Percentiles rank a stretch among this genome's conserved stretches.
Evolutionary conservation across 2,329 filamentous ascomycete species (phyloP).

Genomic region (Fusarium sp.): DNA sequence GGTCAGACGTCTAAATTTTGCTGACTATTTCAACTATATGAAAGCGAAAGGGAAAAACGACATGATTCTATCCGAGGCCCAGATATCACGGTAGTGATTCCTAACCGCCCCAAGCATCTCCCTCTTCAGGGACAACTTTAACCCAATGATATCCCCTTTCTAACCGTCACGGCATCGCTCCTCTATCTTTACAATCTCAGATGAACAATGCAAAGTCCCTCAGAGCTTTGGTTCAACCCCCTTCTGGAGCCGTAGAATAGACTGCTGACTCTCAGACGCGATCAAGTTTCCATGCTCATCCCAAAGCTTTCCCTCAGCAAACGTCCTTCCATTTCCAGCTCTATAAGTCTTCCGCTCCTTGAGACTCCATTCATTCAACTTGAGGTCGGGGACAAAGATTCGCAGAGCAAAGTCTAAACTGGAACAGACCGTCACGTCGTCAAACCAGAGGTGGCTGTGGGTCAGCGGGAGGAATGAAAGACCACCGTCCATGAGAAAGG

Average conservation of each 20-base stretch:
- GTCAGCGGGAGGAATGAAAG: conserved; percentile 58
- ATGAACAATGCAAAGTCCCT: too few relatives aligned
- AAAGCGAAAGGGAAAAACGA: too few relatives aligned
- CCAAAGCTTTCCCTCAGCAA: conserved; percentile 58
- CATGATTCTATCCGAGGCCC: too few relatives aligned
- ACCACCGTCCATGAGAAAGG: conserved; percentile 59
- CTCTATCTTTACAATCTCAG: too few relatives aligned
- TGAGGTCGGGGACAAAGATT: conserved; percentile 53
- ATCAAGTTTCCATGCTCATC: conserved; percentile 58
- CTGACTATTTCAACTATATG: not conserved
- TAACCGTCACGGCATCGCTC: not conserved
- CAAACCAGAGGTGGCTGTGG: conserved; percentile 56
- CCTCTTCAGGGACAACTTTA: not conserved
- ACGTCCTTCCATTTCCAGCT: conserved; percentile 57
- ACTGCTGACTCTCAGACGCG: conserved; percentile 63
- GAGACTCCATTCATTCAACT: conserved; percentile 58
- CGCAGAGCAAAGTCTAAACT: conserved; percentile 64
- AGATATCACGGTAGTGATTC: too few relatives aligned
- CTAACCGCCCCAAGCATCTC: not conserved
- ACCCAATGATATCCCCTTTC: too few relatives aligned
- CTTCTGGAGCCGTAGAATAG: conserved; percentile 46
- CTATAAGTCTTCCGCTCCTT: conserved; percentile 54
- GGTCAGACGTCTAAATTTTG: not conserved
- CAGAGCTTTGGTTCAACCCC: conserved; percentile 18
- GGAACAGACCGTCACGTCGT: conserved; percentile 58